Percentiles rank a stretch among this genome's conserved stretches.
phyloP scores from a whole-genome alignment of 495 filamentous ascomycete genomes.

The Neurospora tetrasperma region DNA sequence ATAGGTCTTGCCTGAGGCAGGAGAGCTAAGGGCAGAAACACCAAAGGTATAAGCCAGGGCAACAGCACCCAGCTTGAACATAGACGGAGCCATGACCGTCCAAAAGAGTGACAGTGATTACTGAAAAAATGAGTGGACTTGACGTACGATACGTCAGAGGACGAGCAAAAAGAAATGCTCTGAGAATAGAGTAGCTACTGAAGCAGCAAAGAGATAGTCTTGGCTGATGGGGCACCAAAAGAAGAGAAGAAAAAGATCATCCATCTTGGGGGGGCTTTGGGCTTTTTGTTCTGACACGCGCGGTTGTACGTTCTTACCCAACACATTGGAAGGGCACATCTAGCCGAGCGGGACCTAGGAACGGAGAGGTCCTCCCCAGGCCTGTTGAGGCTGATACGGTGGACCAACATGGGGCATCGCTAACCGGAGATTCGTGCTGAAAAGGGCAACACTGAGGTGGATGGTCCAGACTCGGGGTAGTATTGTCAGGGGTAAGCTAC shows the following conservation, averaged over 20 bases:
- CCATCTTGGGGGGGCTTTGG: not conserved
- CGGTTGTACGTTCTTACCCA: not conserved
- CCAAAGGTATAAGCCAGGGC: conserved; percentile 26
- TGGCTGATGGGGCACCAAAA: conserved; percentile 13
- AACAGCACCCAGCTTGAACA: conserved; percentile 30
- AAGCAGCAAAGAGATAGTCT: conserved; percentile 13
- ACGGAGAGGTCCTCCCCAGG: not conserved
- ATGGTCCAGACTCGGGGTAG: not conserved
- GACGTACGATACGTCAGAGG: conserved; percentile 41
- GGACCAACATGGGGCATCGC: not conserved
- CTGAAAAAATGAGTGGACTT: conserved; percentile 27
- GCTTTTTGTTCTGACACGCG: not conserved
- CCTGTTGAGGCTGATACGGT: not conserved
- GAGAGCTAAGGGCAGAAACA: conserved; percentile 15
- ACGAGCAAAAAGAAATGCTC: conserved; percentile 31
- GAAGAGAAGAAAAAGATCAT: conserved; percentile 8
- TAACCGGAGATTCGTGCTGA: not conserved
- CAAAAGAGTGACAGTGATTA: conserved; percentile 9
- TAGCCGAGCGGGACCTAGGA: not conserved
- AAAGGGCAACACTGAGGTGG: not conserved
- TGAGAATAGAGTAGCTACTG: conserved; percentile 10
- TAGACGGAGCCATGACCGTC: conserved; percentile 33
- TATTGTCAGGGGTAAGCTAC: not conserved
- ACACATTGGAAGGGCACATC: not conserved
- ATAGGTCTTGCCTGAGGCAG: conserved; percentile 15